phyloP scores from a whole-genome alignment of 1,139 yeast genomes.

The Dujonia santamariae region DNA sequence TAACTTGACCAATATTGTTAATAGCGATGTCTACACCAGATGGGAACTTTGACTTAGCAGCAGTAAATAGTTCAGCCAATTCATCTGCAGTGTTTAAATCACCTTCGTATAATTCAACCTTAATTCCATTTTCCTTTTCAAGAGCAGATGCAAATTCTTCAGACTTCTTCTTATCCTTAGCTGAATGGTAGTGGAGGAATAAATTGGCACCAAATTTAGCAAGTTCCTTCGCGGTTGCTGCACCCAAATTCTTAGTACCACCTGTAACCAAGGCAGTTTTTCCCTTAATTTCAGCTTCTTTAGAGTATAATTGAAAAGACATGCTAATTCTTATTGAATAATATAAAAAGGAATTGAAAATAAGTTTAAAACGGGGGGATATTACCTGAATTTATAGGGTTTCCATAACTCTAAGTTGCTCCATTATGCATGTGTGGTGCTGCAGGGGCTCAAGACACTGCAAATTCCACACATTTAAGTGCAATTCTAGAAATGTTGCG shows the following conservation, averaged over 20 bases:
- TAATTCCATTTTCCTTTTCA: constrained; percentile 28
- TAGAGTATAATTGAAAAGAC: constrained; percentile 11
- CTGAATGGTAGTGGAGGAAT: constrained; percentile 55
- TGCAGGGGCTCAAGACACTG: no score
- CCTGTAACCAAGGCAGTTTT: constrained; percentile 61
- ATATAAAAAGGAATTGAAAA: no score
- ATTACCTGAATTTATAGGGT: no score
- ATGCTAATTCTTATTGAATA: no score
- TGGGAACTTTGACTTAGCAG: constrained; percentile 43
- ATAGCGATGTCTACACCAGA: constrained; percentile 58
- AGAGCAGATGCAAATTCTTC: constrained; percentile 40
- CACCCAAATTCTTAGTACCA: constrained; percentile 66
- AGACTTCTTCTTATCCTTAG: constrained; percentile 33
- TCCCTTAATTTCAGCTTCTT: constrained; percentile 27
- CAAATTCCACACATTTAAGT: no score
- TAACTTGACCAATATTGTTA: constrained; percentile 64
- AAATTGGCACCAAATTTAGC: constrained; percentile 56
- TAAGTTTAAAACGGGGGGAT: no score
- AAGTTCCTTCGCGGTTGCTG: constrained; percentile 52
- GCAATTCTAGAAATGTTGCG: no score
- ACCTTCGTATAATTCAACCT: constrained; percentile 46
- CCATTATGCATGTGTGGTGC: no score
- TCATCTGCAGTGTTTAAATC: constrained; percentile 42
- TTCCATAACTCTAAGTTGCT: no score
- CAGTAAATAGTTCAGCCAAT: constrained; percentile 41